A percentile compares a stretch with the other conserved stretches of the same genome.
Conservation (phyloP, 23 red algal genomes). For the Cyanidiococcus yangmingshanensis region DNA sequence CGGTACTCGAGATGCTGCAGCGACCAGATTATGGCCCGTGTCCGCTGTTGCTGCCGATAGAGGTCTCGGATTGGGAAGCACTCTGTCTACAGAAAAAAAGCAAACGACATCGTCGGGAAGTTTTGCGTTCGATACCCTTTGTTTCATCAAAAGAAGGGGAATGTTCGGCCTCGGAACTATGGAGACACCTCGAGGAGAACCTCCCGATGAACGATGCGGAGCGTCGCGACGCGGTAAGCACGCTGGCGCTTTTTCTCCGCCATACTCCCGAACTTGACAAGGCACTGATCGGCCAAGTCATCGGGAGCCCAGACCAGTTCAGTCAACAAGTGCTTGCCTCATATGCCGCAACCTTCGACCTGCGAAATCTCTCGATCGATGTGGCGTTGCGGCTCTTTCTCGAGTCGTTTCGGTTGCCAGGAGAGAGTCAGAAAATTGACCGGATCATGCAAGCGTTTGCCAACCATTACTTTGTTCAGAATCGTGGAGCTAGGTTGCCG, state of each 20-base stretch:
- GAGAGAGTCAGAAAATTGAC: conserved; percentile 96
- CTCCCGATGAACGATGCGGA: not conserved
- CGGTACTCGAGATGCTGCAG: not conserved
- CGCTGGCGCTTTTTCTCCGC: conserved; percentile 40
- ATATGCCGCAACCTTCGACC: conserved; percentile 62
- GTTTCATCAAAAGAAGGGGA: not conserved
- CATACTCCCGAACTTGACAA: conserved; percentile 68
- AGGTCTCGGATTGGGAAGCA: not conserved
- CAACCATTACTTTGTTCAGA: conserved; percentile 53
- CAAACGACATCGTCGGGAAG: not conserved
- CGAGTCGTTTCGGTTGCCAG: conserved; percentile 91
- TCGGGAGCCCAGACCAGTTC: conserved; percentile 78
- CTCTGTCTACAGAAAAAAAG: not conserved
- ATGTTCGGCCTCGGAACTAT: not conserved
- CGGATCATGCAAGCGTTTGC: conserved; percentile 95
- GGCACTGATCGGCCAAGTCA: conserved; percentile 56
- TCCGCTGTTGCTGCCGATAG: not conserved
- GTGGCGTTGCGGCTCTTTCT: conserved; percentile 72
- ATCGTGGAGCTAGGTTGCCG: conserved; percentile 28
- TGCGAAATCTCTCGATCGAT: conserved; percentile 42
- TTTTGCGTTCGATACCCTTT: not conserved
- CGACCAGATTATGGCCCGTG: not conserved
- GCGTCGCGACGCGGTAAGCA: not conserved
- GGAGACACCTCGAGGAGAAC: not conserved
- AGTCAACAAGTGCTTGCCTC: conserved; percentile 40